A percentile compares a stretch with the other conserved stretches of the same genome.
These are phyloP conservation scores for Arctium minus DNA, from an alignment of 129 eudicot genomes.

Conservation along the genomic window DNA sequence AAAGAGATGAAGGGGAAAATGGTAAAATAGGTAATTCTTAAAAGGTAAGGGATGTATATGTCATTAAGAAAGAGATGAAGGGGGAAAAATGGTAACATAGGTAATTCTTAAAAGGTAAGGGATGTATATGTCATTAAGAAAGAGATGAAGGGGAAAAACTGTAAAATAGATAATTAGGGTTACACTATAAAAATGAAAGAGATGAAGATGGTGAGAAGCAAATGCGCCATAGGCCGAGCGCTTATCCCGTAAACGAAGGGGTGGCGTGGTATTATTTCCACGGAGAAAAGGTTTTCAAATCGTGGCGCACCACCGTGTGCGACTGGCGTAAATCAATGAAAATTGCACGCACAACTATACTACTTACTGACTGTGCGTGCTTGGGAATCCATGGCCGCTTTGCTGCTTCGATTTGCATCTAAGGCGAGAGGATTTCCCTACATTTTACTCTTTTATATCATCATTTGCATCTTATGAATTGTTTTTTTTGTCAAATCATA, in stretches of 20 bases:
- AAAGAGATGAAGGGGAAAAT: too few species aligned
- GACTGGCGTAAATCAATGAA: slow-evolving; percentile 48
- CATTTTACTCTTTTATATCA: slow-evolving; percentile 4
- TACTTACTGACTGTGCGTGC: slow-evolving; percentile 35
- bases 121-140: not conserved
- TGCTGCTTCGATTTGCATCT: slow-evolving; percentile 39
- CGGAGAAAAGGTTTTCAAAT: slow-evolving; percentile 46
- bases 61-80: not conserved
- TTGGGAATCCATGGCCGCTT: slow-evolving; percentile 55
- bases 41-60: not conserved
- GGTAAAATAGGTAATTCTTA: too few species aligned
- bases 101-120: not conserved
- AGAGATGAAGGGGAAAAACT: not conserved
- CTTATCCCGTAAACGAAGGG: slow-evolving; percentile 56
- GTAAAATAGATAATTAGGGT: slow-evolving; percentile 31
- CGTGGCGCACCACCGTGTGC: slow-evolving; percentile 51
- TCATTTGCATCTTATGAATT: not conserved
- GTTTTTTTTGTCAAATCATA: not conserved
- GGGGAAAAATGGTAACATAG: not conserved
- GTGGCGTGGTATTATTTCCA: slow-evolving; percentile 78
- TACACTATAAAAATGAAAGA: slow-evolving; percentile 6
- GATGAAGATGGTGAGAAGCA: not conserved
- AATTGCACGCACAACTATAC: slow-evolving; percentile 21
- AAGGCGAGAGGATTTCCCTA: slow-evolving; percentile 48
- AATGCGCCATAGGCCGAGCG: slow-evolving; percentile 71